Evolutionary conservation across 768 basidiomycete species (phyloP).

Genomic region (Mycena leptocephala): DNA sequence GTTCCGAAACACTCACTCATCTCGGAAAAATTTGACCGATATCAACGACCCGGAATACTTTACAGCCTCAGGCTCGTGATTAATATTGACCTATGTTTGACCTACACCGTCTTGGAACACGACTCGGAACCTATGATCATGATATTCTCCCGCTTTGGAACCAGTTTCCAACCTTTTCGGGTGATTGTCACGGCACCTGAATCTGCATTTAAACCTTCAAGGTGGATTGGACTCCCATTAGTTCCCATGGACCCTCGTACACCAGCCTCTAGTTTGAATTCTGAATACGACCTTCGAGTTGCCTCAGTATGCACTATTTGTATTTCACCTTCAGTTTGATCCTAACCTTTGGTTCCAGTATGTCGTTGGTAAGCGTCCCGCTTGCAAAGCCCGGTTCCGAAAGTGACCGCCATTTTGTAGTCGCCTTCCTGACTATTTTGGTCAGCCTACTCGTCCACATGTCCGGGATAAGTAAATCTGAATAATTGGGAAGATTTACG

Average conservation of each 20-base stretch:
- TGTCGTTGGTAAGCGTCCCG: not conserved
- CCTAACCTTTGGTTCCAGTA: not conserved
- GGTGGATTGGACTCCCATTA: not conserved
- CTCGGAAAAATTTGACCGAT: too few species aligned
- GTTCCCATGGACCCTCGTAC: not conserved
- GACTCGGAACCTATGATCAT: too few species aligned
- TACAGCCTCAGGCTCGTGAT: too few species aligned
- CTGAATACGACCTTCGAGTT: not conserved
- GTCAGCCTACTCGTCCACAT: not conserved
- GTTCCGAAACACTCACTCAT: too few species aligned
- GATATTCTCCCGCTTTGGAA: not conserved
- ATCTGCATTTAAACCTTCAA: not conserved
- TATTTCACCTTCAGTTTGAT: not conserved
- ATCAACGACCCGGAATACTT: too few species aligned
- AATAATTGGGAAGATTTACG: slow-evolving; percentile 8
- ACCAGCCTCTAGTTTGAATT: not conserved
- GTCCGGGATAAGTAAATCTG: not conserved
- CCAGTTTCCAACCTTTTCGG: not conserved
- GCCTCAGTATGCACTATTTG: not conserved
- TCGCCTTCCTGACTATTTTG: not conserved
- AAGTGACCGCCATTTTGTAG: not conserved
- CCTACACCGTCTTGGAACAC: too few species aligned
- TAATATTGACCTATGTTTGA: too few species aligned
- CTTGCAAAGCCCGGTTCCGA: not conserved
- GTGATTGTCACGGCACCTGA: not conserved